phyloP scores from a whole-genome alignment of 805 yeast species.

The Candida dendrica region DNA sequence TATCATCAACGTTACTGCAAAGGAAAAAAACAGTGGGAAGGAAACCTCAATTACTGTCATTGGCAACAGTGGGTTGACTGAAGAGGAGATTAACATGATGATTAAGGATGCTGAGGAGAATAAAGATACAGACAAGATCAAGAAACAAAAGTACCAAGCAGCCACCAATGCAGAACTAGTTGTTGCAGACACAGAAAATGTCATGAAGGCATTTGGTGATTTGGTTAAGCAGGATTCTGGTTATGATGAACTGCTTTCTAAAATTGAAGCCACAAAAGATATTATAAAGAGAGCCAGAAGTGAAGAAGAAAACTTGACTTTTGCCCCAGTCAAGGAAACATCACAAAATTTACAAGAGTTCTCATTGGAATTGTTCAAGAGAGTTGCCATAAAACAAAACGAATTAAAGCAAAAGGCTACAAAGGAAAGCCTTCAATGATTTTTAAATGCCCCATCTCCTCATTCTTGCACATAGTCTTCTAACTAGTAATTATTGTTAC shows the following conservation, averaged over 20 bases:
- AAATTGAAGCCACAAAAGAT: slow-evolving; percentile 52
- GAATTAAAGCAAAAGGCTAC: slow-evolving; percentile 1
- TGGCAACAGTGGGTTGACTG: slow-evolving; percentile 64
- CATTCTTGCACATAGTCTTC: neutral
- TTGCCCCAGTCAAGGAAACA: slow-evolving; percentile 59
- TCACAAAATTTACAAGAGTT: slow-evolving; percentile 70
- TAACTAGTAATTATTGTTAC: too few relatives aligned
- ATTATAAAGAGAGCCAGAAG: slow-evolving; percentile 58
- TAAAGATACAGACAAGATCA: slow-evolving; percentile 51
- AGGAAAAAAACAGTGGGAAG: slow-evolving; percentile 71
- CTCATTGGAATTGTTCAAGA: slow-evolving; percentile 68
- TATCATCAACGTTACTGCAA: slow-evolving; percentile 72
- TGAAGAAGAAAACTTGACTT: slow-evolving; percentile 44
- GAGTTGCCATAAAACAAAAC: slow-evolving; percentile 16
- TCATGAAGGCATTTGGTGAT: slow-evolving; percentile 61
- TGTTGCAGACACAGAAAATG: slow-evolving; percentile 83
- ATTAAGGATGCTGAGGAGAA: slow-evolving; percentile 60
- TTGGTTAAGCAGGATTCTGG: slow-evolving; percentile 43
- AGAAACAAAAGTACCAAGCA: slow-evolving; percentile 58
- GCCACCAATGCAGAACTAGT: slow-evolving; percentile 74
- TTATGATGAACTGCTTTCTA: slow-evolving; percentile 36
- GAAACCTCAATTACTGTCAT: slow-evolving; percentile 69
- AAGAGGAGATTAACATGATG: slow-evolving; percentile 57
- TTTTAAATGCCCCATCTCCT: neutral
- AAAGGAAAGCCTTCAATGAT: neutral